Conservation (phyloP, 2,329 filamentous ascomycete species). For the Alternaria incomplexa region DNA sequence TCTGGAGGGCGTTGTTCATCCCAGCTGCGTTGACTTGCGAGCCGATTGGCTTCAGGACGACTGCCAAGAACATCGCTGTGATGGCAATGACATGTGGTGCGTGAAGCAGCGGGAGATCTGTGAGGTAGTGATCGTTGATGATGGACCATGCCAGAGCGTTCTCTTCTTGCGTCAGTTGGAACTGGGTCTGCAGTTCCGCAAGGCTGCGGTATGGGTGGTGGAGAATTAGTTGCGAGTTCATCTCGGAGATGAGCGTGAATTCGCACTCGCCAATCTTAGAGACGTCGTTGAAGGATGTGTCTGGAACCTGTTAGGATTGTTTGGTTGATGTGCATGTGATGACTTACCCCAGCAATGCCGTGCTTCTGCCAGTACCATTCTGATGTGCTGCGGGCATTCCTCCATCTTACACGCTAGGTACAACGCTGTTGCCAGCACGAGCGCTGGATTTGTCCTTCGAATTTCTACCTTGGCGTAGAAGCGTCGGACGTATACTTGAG, state of each 20-base stretch:
- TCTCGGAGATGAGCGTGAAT: slow-evolving; percentile 88
- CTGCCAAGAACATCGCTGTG: slow-evolving; percentile 80
- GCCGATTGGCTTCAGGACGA: slow-evolving; percentile 76
- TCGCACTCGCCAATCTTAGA: slow-evolving; percentile 91
- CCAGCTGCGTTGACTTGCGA: slow-evolving; percentile 53
- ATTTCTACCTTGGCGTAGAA: slow-evolving; percentile 94
- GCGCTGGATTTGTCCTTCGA: slow-evolving; percentile 88
- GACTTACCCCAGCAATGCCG: slow-evolving; percentile 64
- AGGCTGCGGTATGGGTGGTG: slow-evolving; percentile 90
- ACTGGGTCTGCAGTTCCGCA: slow-evolving; percentile 70
- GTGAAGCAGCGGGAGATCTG: slow-evolving; percentile 84
- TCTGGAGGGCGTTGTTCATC: slow-evolving; percentile 47
- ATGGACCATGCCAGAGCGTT: slow-evolving; percentile 77
- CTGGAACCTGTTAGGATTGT: slow-evolving; percentile 22
- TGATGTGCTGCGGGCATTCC: slow-evolving; percentile 94
- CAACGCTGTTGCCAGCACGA: slow-evolving; percentile 89
- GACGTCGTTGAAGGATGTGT: slow-evolving; percentile 63
- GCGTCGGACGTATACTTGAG: slow-evolving; percentile 91
- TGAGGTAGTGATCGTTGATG: slow-evolving; percentile 92
- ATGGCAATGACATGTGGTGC: slow-evolving; percentile 89
- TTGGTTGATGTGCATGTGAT: neutral
- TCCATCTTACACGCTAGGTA: slow-evolving; percentile 99
- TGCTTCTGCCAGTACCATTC: slow-evolving; percentile 85
- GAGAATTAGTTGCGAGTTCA: slow-evolving; percentile 86
- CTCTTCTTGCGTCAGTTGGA: slow-evolving; percentile 79